A percentile compares a stretch with the other conserved stretches of the same genome.
Conservation (phyloP, 2,329 filamentous ascomycete genomes). For the Penicillium sp. region DNA sequence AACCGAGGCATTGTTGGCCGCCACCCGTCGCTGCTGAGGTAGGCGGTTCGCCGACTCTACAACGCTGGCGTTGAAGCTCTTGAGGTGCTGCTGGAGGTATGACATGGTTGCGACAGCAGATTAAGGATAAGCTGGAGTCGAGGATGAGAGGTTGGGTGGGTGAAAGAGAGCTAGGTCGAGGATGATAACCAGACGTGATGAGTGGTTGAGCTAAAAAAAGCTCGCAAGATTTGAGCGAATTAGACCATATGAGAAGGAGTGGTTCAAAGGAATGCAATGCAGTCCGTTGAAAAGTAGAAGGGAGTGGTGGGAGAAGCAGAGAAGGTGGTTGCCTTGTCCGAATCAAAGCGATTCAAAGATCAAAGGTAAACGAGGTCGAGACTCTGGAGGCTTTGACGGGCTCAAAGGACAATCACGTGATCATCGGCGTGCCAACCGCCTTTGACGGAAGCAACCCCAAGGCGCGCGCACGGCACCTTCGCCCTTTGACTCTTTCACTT, state of each 20-base stretch:
- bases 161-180: slow-evolving; percentile 7
- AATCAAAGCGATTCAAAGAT: slow-evolving; percentile 8
- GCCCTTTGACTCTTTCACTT: slow-evolving; percentile 19
- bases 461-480: slow-evolving; percentile 23
- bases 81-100: slow-evolving; percentile 70
- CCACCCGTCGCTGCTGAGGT: slow-evolving; percentile 58
- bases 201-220: slow-evolving; percentile 16
- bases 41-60: slow-evolving; percentile 69
- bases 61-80: slow-evolving; percentile 66
- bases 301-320: not conserved
- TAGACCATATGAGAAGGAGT: slow-evolving; percentile 15
- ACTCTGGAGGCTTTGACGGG: slow-evolving; percentile 4
- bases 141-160: slow-evolving; percentile 13
- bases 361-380: not conserved
- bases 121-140: not conserved
- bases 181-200: not conserved
- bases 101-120: slow-evolving; percentile 57
- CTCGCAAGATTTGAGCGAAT: slow-evolving; percentile 10
- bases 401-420: slow-evolving; percentile 25
- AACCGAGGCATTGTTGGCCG: slow-evolving; percentile 52
- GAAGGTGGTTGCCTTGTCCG: slow-evolving; percentile 8
- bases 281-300: not conserved
- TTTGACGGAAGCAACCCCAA: slow-evolving; percentile 22
- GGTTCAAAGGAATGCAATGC: not conserved
- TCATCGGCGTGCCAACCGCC: slow-evolving; percentile 16